These are phyloP conservation scores for Gynochthodes officinalis DNA, from an alignment of 257 asterid species.

Conservation along the genomic window DNA sequence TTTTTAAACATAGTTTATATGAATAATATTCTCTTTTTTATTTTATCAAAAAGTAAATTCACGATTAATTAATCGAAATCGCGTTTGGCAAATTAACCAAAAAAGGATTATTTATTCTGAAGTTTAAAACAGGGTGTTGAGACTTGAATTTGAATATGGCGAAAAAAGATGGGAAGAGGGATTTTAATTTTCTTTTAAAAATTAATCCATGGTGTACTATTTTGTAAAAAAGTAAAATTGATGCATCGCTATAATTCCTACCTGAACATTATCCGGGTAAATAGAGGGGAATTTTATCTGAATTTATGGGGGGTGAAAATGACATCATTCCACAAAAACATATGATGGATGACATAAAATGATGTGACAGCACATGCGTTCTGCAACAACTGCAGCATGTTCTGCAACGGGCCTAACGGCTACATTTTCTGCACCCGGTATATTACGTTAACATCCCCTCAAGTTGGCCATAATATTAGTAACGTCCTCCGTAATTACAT, in stretches of 20 bases:
- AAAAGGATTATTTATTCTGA: too few relatives aligned
- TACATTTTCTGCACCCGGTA: not conserved
- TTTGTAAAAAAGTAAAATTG: too few relatives aligned
- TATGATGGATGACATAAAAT: slow-evolving; percentile 4
- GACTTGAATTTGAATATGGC: too few relatives aligned
- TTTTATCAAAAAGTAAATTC: too few relatives aligned
- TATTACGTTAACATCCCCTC: not conserved
- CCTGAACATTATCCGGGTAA: not conserved
- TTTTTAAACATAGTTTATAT: too few relatives aligned
- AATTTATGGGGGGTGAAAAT: not conserved
- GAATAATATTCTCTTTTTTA: too few relatives aligned
- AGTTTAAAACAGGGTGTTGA: too few relatives aligned
- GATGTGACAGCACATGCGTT: slow-evolving; percentile 14
- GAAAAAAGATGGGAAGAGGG: too few relatives aligned
- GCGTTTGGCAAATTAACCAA: too few relatives aligned
- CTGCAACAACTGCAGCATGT: slow-evolving; percentile 11
- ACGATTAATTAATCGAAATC: too few relatives aligned
- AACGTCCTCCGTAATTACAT: not conserved
- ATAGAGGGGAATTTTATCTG: not conserved
- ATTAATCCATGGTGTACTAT: too few relatives aligned
- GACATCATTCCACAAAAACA: not conserved
- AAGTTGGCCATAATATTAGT: not conserved
- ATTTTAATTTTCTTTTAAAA: too few relatives aligned
- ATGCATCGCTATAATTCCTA: not conserved
- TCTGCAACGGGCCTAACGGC: slow-evolving; percentile 13